These are phyloP conservation scores for Murraya paniculata DNA, from an alignment of 345 rosid species.

Conservation along the genomic window DNA sequence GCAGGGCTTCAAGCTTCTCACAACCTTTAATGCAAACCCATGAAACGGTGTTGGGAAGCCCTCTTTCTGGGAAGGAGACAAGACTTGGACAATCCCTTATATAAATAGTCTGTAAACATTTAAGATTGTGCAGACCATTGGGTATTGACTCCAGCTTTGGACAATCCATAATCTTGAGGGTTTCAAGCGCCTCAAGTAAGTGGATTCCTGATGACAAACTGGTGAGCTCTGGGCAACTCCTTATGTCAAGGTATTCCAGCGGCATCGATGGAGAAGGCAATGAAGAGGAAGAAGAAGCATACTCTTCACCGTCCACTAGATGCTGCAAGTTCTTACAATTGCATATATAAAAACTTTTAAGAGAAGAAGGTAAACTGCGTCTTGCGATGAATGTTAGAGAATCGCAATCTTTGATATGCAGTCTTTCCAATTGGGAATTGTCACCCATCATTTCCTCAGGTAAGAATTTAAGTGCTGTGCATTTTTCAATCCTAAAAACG, in stretches of 20 bases:
- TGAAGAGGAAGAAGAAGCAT: neutral
- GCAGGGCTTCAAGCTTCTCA: neutral
- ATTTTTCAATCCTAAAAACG: neutral
- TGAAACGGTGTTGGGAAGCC: neutral
- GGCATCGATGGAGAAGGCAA: neutral
- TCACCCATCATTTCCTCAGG: neutral
- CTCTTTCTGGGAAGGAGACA: neutral
- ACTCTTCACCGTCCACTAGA: too few species aligned
- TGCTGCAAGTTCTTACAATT: too few species aligned
- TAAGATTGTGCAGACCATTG: neutral
- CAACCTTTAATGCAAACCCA: fast-evolving
- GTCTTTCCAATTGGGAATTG: neutral
- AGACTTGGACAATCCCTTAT: neutral
- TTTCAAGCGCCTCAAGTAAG: neutral
- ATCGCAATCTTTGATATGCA: neutral
- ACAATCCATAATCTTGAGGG: neutral
- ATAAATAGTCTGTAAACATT: neutral
- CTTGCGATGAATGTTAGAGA: neutral
- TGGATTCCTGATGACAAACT: neutral
- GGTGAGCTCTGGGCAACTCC: slow-evolving; percentile 9
- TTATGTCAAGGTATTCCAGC: neutral
- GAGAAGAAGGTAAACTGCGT: too few species aligned
- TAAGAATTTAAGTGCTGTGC: neutral
- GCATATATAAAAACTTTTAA: fast-evolving
- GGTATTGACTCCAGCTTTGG: neutral